Evolutionary conservation across 306 rosid species (phyloP).

Genomic region (Corylus heterophylla): DNA sequence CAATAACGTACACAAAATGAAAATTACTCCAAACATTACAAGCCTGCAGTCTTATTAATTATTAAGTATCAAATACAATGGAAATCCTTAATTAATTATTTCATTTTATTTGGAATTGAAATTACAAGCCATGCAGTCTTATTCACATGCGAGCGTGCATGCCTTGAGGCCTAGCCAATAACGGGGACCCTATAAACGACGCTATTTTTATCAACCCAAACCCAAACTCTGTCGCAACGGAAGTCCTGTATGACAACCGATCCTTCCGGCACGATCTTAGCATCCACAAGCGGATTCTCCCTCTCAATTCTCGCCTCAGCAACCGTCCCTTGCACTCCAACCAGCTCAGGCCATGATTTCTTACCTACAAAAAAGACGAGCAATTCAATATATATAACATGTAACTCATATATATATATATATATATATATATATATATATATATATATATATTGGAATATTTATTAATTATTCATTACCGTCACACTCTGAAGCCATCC

Average conservation of each 20-base stretch:
- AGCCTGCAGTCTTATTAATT: too few species aligned
- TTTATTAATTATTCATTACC: not conserved
- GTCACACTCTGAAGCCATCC: constrained; percentile 20
- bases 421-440: too few species aligned
- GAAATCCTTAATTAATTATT: too few species aligned
- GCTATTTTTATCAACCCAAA: constrained; percentile 35
- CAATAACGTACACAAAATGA: too few species aligned
- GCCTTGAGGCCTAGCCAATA: not conserved
- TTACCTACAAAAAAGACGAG: constrained; percentile 33
- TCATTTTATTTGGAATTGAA: too few species aligned
- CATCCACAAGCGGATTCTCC: constrained; percentile 42
- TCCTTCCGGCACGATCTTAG: constrained; percentile 30
- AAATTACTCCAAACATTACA: too few species aligned
- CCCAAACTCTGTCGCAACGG: constrained; percentile 51
- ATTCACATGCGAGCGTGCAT: too few species aligned
- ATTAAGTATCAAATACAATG: too few species aligned
- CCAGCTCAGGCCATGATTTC: constrained; percentile 59
- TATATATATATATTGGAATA: too few species aligned
- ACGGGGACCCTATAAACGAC: constrained; percentile 16
- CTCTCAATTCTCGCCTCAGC: constrained; percentile 46
- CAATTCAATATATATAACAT: too few species aligned
- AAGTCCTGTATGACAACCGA: constrained; percentile 3
- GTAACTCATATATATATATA: too few species aligned
- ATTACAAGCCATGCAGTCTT: too few species aligned
- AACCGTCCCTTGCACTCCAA: constrained; percentile 37